Percentiles rank a stretch among this genome's conserved stretches.
phyloP scores from a whole-genome alignment of 2,329 filamentous ascomycete genomes.

The Nemania diffusa region DNA sequence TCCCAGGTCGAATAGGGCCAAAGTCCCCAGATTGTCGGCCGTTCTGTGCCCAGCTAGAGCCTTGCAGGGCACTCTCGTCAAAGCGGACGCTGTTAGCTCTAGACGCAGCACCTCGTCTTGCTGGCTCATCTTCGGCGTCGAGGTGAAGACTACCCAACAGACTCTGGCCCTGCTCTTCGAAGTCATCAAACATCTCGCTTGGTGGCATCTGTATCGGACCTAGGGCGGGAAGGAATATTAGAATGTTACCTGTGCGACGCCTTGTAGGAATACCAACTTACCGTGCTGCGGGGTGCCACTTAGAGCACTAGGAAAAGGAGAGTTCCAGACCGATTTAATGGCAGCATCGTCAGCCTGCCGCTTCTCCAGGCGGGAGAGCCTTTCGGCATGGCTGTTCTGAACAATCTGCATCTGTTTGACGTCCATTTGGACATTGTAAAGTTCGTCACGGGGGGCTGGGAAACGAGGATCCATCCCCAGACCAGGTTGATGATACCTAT shows the following conservation, averaged over 20 bases:
- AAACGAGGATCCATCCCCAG: slow-evolving; percentile 73
- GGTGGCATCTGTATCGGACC: slow-evolving; percentile 82
- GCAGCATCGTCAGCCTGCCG: slow-evolving; percentile 74
- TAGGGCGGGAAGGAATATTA: slow-evolving; percentile 50
- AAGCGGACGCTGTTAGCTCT: slow-evolving; percentile 97
- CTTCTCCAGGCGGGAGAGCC: slow-evolving; percentile 70
- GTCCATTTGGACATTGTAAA: slow-evolving; percentile 76
- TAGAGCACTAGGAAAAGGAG: slow-evolving; percentile 87
- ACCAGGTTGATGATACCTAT: slow-evolving; percentile 27
- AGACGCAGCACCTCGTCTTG: slow-evolving; percentile 85
- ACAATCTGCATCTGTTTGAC: slow-evolving; percentile 73
- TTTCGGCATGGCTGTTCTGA: slow-evolving; percentile 70
- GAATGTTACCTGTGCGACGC: background rate
- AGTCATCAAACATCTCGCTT: slow-evolving; percentile 87
- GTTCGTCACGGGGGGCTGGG: slow-evolving; percentile 68
- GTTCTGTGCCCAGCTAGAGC: slow-evolving; percentile 84
- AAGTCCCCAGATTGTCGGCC: slow-evolving; percentile 87
- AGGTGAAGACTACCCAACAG: slow-evolving; percentile 84
- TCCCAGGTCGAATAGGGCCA: slow-evolving; percentile 78
- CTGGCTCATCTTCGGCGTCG: slow-evolving; percentile 86
- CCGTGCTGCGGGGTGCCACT: slow-evolving; percentile 88
- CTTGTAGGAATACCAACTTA: slow-evolving; percentile 55
- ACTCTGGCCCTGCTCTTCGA: slow-evolving; percentile 86
- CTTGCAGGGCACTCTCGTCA: slow-evolving; percentile 92
- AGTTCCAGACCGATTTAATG: slow-evolving; percentile 90